Conservation (phyloP, 1,139 yeast genomes). For the Lodderomyces beijingensis region DNA sequence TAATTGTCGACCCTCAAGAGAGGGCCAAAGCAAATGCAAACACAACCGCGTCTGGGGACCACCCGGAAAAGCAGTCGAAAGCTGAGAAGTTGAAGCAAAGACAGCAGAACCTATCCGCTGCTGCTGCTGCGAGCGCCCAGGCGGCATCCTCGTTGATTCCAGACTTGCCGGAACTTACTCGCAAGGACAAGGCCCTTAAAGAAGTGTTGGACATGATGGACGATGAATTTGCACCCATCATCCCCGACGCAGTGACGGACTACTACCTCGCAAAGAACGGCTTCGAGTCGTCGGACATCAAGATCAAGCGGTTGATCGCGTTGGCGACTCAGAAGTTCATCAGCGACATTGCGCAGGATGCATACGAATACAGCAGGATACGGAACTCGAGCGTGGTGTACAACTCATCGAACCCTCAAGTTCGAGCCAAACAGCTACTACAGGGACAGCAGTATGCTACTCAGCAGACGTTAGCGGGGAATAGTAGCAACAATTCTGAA, state of each 20-base stretch:
- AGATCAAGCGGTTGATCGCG: slow-evolving; percentile 82
- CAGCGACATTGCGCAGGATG: slow-evolving; percentile 93
- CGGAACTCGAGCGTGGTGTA: slow-evolving; percentile 81
- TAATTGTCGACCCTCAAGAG: slow-evolving; percentile 3
- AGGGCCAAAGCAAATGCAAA: neutral
- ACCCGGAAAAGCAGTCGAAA: too few relatives aligned
- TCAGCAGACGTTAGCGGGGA: slow-evolving; percentile 38
- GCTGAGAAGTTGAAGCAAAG: slow-evolving; percentile 10
- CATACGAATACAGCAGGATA: slow-evolving; percentile 90
- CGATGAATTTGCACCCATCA: slow-evolving; percentile 85
- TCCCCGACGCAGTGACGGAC: slow-evolving; percentile 98
- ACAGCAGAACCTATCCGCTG: slow-evolving; percentile 10
- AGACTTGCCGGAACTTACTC: slow-evolving; percentile 66
- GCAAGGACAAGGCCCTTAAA: slow-evolving; percentile 82
- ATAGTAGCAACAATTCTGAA: slow-evolving; percentile 36
- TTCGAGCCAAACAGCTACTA: slow-evolving; percentile 71
- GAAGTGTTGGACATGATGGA: slow-evolving; percentile 89
- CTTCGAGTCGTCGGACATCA: slow-evolving; percentile 71
- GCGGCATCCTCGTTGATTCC: slow-evolving; percentile 23
- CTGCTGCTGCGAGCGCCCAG: slow-evolving; percentile 9
- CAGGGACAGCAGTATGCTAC: slow-evolving; percentile 62
- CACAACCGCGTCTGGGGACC: neutral
- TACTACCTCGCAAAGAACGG: slow-evolving; percentile 89
- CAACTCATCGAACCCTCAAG: slow-evolving; percentile 81
- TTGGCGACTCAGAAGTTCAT: slow-evolving; percentile 94